Evolutionary conservation across 2,329 filamentous ascomycete species (phyloP), one percentile per base, ranked within the genome.

Genomic region (Paracamarosporium sp.): DNA sequence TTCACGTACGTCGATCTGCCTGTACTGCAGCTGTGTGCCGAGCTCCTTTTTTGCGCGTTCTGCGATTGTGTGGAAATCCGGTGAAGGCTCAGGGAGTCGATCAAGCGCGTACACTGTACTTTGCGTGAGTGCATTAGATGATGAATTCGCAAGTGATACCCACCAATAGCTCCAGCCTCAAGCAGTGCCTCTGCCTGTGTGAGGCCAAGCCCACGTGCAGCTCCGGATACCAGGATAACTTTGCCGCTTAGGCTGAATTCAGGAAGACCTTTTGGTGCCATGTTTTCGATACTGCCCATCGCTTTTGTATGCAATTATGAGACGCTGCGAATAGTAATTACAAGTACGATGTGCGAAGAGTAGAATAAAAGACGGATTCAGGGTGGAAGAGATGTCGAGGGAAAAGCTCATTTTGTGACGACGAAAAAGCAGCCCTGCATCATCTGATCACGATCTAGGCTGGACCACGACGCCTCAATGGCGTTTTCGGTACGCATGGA

Each of bases 1-100:
- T 70, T 95, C 87, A 28, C 91, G 86, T 17, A 96, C 91, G 71
- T 97, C 93, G 58, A 93, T 86, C 63, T 89, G 87, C 70, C 89
- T 88, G 80, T 96, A 96, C 52, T 87, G 83, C 41, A 95, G 77
- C 46, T 83, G 85, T 1, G 88, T 89, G 64, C 83, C 85, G n/a
- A 92, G 82, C 69, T 90, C 86, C 44, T 84, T 79, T 31, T 79
- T 79, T 36, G 90, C 90, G 50, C 86, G 84, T 61, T 84, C 80
- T 50, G 89, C 87, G 53, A 93, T 83, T 36, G 79, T 78, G 56
- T 83, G 83, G 75, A 93, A 95, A 56, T 87, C 85, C 1, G 83
- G 72, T 25, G 83, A 83, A 1, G 87, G 87, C 53, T 81, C 76
- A 5, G 82, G 78, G 24, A 90, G 82, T 31, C 86, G 81, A 72